Evolutionary conservation across 1,284 basidiomycete genomes (phyloP).

Genomic region (Paramarasmius palmivorus): DNA sequence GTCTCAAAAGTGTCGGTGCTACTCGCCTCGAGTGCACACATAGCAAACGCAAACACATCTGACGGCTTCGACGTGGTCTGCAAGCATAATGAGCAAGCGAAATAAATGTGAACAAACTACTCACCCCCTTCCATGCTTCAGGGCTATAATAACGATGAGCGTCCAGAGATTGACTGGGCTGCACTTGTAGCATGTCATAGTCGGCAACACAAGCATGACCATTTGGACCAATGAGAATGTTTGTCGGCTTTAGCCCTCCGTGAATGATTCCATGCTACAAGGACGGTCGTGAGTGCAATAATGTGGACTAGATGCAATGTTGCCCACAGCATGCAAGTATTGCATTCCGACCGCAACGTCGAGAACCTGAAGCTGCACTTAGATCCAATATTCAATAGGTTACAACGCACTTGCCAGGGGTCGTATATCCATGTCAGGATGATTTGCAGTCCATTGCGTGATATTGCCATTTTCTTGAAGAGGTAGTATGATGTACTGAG

Average conservation of each 20-base stretch:
- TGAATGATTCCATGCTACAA: slow-evolving; percentile 21
- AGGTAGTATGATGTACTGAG: slow-evolving; percentile 20
- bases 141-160: slow-evolving; percentile 28
- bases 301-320: neutral
- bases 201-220: slow-evolving; percentile 23
- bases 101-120: slow-evolving; percentile 8
- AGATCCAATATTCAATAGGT: neutral
- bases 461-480: slow-evolving; percentile 22
- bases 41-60: slow-evolving; percentile 27
- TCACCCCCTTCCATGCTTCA: slow-evolving; percentile 28
- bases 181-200: slow-evolving; percentile 24
- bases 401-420: slow-evolving; percentile 16
- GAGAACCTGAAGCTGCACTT: slow-evolving; percentile 13
- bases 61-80: slow-evolving; percentile 23
- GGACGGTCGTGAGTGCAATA: neutral
- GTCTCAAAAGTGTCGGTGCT: neutral
- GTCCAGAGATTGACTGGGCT: slow-evolving; percentile 16
- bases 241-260: slow-evolving; percentile 22
- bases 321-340: slow-evolving; percentile 22
- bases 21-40: slow-evolving; percentile 23
- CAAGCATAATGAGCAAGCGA: neutral
- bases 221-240: slow-evolving; percentile 21
- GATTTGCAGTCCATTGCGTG: slow-evolving; percentile 17
- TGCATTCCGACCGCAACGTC: slow-evolving; percentile 25
- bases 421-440: slow-evolving; percentile 18